Evolutionary conservation across 352 stramenopile species (phyloP).

Genomic region (Globisporangium paroecandrum): DNA sequence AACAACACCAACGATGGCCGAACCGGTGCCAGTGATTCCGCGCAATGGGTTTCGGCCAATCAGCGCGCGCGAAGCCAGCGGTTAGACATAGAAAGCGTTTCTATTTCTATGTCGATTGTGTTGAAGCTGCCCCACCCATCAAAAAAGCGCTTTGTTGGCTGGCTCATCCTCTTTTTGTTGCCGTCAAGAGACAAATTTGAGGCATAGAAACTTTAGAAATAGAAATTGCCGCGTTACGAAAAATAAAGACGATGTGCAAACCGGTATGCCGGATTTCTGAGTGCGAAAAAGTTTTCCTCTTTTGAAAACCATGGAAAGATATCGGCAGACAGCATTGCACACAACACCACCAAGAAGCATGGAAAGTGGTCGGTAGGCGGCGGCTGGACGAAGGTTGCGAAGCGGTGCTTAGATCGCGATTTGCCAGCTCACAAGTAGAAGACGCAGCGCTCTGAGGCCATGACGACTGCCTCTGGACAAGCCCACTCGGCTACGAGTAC

Average conservation of each 20-base stretch:
- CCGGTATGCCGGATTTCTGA: too few species aligned
- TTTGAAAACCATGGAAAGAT: not conserved
- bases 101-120: not conserved
- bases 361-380: not conserved
- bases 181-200: too few species aligned
- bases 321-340: too few species aligned
- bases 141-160: not conserved
- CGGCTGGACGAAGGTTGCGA: not conserved
- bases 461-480: not conserved
- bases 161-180: too few species aligned
- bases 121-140: not conserved
- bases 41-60: not conserved
- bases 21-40: constrained; percentile 7
- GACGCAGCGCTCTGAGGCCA: not conserved
- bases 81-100: not conserved
- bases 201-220: too few species aligned
- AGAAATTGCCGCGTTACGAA: too few species aligned
- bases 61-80: not conserved
- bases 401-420: constrained; percentile 2
- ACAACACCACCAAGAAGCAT: not conserved
- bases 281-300: not conserved
- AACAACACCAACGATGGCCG: not conserved
- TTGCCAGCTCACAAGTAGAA: not conserved
- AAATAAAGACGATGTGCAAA: too few species aligned
- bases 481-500: not conserved